Conservation (phyloP, 1,139 yeast species). For the Candida sp. region DNA sequence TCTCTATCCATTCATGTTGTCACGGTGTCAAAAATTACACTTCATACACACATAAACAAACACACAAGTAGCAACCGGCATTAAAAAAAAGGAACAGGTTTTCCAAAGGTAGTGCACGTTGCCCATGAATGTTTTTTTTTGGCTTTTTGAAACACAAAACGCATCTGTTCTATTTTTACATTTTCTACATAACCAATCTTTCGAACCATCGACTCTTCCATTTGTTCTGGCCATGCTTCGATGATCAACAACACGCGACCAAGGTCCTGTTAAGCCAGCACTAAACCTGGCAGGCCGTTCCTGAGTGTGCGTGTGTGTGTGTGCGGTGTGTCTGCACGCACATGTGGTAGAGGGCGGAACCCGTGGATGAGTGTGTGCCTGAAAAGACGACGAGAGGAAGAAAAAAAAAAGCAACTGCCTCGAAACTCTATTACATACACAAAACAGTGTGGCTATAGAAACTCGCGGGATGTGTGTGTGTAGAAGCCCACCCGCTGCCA, state of each 20-base stretch:
- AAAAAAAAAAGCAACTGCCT: background rate
- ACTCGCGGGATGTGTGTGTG: background rate
- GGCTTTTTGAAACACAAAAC: background rate
- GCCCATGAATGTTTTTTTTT: background rate
- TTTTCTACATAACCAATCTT: background rate
- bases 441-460: background rate
- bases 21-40: background rate
- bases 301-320: too few species aligned
- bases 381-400: too few species aligned
- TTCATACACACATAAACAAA: background rate
- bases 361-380: background rate
- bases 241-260: background rate
- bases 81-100: background rate
- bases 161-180: background rate
- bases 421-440: background rate
- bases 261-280: background rate
- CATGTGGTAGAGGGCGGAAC: background rate
- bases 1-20: background rate
- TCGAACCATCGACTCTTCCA: background rate
- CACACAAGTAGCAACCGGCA: background rate
- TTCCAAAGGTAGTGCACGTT: background rate
- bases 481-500: too few species aligned
- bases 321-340: background rate
- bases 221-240: background rate
- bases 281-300: too few species aligned